phyloP scores from a whole-genome alignment of 2,329 filamentous ascomycete genomes.

The Colletotrichum orchidophilum region DNA sequence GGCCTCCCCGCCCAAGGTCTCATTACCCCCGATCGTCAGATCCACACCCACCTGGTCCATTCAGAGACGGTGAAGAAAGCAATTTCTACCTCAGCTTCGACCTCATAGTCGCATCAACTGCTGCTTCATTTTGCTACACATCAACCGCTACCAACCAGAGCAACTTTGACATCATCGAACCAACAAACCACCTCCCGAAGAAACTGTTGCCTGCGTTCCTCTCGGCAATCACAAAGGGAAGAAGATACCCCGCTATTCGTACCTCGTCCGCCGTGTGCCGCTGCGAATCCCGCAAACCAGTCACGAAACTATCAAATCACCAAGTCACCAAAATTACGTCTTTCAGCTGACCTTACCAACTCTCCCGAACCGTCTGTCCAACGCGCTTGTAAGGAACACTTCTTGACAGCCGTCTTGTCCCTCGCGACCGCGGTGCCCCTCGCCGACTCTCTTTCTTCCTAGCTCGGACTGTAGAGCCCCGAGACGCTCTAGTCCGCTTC shows the following conservation, averaged over 20 bases:
- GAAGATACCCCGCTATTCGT: background rate
- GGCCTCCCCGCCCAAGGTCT: conserved; percentile 19
- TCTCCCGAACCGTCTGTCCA: background rate
- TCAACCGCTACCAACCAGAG: background rate
- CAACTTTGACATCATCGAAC: background rate
- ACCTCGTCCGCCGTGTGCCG: background rate
- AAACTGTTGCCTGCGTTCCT: background rate
- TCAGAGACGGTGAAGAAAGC: conserved; percentile 6
- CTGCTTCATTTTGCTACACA: background rate
- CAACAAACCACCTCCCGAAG: background rate
- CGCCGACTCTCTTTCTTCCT: background rate
- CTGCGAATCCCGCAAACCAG: background rate
- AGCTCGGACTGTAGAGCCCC: background rate
- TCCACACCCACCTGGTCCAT: background rate
- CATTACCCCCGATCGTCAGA: conserved; percentile 2
- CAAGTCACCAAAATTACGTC: background rate
- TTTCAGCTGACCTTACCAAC: background rate
- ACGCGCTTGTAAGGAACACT: background rate
- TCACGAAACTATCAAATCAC: background rate
- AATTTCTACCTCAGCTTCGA: background rate
- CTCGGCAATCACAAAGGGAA: background rate
- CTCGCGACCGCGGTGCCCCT: background rate
- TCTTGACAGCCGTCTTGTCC: background rate
- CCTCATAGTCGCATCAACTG: background rate
- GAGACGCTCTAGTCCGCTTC: background rate